A percentile compares a stretch with the other conserved stretches of the same genome.
These are phyloP conservation scores for Nasturtium officinale DNA, from an alignment of 345 rosid species.

Conservation along the genomic window DNA sequence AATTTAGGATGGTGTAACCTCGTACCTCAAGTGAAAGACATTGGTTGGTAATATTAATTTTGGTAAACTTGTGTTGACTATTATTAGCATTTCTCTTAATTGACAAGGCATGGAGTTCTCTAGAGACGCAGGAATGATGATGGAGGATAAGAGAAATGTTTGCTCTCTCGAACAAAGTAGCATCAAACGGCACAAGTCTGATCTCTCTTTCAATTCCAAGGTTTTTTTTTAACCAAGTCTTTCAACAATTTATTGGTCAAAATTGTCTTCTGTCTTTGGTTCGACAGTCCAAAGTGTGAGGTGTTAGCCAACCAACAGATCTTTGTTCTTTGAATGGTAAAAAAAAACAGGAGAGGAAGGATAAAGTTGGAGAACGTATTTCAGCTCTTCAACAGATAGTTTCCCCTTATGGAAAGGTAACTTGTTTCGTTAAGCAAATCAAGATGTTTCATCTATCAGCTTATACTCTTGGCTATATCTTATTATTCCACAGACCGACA, in stretches of 20 bases:
- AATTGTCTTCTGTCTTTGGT: neutral
- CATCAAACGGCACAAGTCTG: conserved; percentile 74
- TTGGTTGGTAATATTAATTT: conserved; percentile 14
- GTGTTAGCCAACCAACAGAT: neutral
- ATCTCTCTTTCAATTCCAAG: conserved; percentile 73
- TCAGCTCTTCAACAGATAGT: conserved; percentile 91
- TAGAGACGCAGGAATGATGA: conserved; percentile 55
- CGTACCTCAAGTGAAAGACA: neutral
- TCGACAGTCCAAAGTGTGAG: neutral
- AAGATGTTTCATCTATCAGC: conserved; percentile 5
- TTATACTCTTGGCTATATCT: conserved; percentile 11
- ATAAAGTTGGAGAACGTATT: conserved; percentile 84
- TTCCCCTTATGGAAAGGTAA: conserved; percentile 97
- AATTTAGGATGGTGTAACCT: neutral
- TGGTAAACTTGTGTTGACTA: conserved; percentile 13
- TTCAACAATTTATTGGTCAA: neutral
- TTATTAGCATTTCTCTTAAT: neutral
- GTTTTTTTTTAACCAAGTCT: conserved; percentile 41
- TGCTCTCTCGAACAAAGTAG: conserved; percentile 66
- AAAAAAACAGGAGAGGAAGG: conserved; percentile 73
- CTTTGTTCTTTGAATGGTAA: conserved; percentile 32
- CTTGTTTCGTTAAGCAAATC: neutral
- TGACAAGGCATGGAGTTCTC: conserved; percentile 50
- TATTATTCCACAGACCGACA: conserved; percentile 70
- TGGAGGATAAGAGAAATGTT: conserved; percentile 76